Conservation (phyloP, 2,329 filamentous ascomycete species). For the Geosmithia putterillii region DNA sequence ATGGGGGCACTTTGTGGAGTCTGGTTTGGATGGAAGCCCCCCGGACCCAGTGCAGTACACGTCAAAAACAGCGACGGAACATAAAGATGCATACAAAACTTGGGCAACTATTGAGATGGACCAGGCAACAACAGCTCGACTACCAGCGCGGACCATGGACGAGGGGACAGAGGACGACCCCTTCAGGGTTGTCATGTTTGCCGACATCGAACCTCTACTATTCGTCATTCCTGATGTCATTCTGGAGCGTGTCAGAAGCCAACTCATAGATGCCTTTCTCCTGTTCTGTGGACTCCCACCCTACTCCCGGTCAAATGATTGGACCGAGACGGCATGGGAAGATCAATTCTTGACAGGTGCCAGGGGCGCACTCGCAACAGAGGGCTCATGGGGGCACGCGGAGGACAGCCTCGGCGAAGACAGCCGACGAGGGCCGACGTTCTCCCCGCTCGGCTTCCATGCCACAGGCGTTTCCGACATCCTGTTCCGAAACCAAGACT, state of each 20-base stretch:
- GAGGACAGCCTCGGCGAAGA: constrained; percentile 4
- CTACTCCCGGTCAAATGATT: constrained; percentile 12
- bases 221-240: constrained; percentile 30
- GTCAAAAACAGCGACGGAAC: constrained; percentile 7
- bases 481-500: constrained; percentile 33
- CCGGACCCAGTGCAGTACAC: constrained; percentile 19
- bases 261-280: constrained; percentile 59
- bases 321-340: constrained; percentile 14
- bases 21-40: constrained; percentile 21
- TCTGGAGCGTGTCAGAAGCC: constrained; percentile 20
- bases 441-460: neutral
- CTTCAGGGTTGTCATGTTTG: constrained; percentile 68
- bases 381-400: constrained; percentile 1
- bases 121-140: constrained; percentile 30
- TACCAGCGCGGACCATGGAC: constrained; percentile 65
- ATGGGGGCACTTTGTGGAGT: constrained; percentile 47
- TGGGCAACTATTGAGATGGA: constrained; percentile 44
- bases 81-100: constrained; percentile 33
- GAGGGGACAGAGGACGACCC: constrained; percentile 68
- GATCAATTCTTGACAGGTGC: constrained; percentile 16
- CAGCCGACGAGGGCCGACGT: constrained; percentile 2
- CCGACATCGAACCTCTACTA: constrained; percentile 58
- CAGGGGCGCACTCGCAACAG: constrained; percentile 1
- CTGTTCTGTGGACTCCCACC: constrained; percentile 55
- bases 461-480: constrained; percentile 24